Base-by-base conservation (phyloP, 371 early-diverging fungal species). In the Phascolomyces articulosus region DNA sequence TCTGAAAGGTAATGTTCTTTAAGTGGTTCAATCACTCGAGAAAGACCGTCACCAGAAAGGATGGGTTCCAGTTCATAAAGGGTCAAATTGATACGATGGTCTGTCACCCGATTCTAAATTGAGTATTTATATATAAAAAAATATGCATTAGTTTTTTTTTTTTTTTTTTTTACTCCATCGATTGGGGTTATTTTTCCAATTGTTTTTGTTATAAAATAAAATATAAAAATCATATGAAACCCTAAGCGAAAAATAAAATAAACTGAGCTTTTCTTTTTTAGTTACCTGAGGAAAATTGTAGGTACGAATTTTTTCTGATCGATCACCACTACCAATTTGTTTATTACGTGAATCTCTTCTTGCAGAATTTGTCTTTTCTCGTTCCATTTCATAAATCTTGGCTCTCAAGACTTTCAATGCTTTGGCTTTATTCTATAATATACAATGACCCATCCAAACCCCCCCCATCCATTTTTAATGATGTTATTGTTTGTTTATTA, bases 301-400 rank as follows among this genome's bases (percentile, higher is more conserved):
- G 0, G 95, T 95, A 40, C 95, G 80, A 55, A 92, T 92, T 77
- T 94, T 93, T 70, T 95, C 95, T 0, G 93, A 93, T 53, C 95
- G 82, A 28, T 86, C 87, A 21, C 92, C 94, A 6, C 88, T 90
- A 31, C 78, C 71, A 58, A 88, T 87, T 63, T 87, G 90, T 34
- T 81, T 79, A 62, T 88, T 87, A 21, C 94, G 71, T 13, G 86
- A 79, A 49, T 86, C 80, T 0, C 91, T 67, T 53, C 94, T 77
- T 61, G 84, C 89, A 3, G 58, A 61, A 1, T 84, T 85, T 40
- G 82, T 65, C 65, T 86, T 85, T 63, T 77, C 70, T 49, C 89
- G 78, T 65, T 95, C 92, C 48, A 75, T 72, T 56, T 95, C 94
- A 68, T 84, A 93, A 28, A 98, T 73, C 63, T 90, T 86, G 2